Conservation (phyloP, 129 eudicot genomes). For the Flaveria linearis region DNA sequence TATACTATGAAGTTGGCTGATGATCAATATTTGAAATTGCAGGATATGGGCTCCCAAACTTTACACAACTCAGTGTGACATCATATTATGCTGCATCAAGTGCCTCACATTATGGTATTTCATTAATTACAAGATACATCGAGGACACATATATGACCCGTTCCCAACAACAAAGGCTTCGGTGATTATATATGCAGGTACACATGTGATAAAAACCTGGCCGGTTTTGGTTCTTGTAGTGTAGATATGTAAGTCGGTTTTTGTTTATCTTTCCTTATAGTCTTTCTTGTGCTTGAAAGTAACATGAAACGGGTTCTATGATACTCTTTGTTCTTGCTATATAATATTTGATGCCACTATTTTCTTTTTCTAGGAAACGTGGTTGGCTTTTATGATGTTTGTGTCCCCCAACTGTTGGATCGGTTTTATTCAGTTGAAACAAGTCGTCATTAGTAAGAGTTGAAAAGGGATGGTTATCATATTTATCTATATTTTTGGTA, state of each 20-base stretch:
- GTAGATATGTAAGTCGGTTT: constrained; percentile 35
- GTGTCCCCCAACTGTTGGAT: neutral
- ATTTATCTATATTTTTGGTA: too few relatives aligned
- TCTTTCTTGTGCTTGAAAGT: constrained; percentile 12
- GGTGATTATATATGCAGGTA: constrained; percentile 48
- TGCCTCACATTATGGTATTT: constrained; percentile 77
- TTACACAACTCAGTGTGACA: constrained; percentile 71
- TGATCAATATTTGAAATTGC: constrained; percentile 18
- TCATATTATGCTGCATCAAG: constrained; percentile 92
- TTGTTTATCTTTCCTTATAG: constrained; percentile 13
- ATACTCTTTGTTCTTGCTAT: neutral
- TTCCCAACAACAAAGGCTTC: constrained; percentile 44
- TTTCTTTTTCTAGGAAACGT: neutral
- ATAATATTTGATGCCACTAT: neutral
- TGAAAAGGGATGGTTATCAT: too few relatives aligned
- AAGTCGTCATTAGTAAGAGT: too few relatives aligned
- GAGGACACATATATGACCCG: constrained; percentile 61
- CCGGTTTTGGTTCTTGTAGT: constrained; percentile 9
- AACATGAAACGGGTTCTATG: constrained; percentile 14
- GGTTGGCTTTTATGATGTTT: neutral
- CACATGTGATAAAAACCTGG: constrained; percentile 20
- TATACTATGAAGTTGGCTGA: neutral
- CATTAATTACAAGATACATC: constrained; percentile 77
- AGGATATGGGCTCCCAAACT: constrained; percentile 84
- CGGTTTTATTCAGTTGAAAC: too few relatives aligned